Evolutionary conservation across 75 land plant genomes (phyloP), one percentile per base, ranked within the genome.

Genomic region (Selaginella moellendorffii): DNA sequence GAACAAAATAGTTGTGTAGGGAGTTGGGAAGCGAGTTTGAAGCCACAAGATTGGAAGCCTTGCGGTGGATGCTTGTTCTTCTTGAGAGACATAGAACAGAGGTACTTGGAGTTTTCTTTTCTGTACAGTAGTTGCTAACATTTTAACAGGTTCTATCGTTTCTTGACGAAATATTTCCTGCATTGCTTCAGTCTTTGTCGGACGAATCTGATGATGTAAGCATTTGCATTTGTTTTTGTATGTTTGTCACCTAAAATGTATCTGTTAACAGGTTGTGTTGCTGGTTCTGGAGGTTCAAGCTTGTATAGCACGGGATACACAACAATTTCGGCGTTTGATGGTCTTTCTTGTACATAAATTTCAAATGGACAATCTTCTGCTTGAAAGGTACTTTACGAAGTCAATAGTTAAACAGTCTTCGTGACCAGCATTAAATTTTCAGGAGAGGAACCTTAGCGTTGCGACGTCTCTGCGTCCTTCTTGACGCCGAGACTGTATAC

Each of bases 231-330:
- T 62, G 63, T 22, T 2, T 5, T 36, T 36, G 14, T 36, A 36
- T 36, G 46, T 36, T n/a, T n/a, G n/a, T n/a, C n/a, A n/a, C n/a
- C n/a, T 56, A 21, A 21, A 56, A 56, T 24, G 9, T 56, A 46
- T 46, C 14, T 10, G 18, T 46, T 46, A 46, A 21, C 59, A 56
- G 59, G 59, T 56, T 2, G 59, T 56, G 5, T 24, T 56, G 59
- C 59, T 56, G 19, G 59, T 56, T 21, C n/a, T 56, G 24, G 59
- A 56, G n/a, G 59, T 56, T n/a, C 59, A 56, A 56, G 59, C 59
- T 24, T 56, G 59, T 56, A 56, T 56, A 56, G 59, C 59, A 56
- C 21, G 24, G n/a, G 59, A 56, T 19, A 19, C 59, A 21, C 59
- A 56, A 19, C 59, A 56, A 19, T 56, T 56, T 56, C 59, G 59